Percentiles rank a stretch among this genome's conserved stretches.
Conservation (phyloP, 306 rosid genomes). For the Casuarina cunninghamiana region DNA sequence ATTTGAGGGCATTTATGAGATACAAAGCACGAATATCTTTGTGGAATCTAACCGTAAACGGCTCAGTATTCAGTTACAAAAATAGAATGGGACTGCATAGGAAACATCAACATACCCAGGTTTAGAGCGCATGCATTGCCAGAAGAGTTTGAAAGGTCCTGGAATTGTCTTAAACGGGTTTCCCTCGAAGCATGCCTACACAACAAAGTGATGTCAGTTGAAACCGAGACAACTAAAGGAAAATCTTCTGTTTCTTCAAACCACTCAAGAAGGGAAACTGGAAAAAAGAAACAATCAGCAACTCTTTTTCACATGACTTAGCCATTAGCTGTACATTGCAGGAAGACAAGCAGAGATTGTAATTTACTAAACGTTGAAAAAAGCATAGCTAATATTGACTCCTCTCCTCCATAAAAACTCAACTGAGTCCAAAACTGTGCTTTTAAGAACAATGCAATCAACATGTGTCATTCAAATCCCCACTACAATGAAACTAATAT, state of each 20-base stretch:
- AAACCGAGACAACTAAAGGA: background rate
- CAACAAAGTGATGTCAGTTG: constrained; percentile 6
- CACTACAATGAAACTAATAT: background rate
- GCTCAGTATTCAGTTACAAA: background rate
- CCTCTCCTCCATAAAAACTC: background rate
- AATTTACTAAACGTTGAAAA: background rate
- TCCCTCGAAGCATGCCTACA: constrained; percentile 93
- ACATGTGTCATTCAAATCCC: background rate
- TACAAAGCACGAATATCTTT: constrained; percentile 1
- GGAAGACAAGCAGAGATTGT: background rate
- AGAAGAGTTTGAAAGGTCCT: constrained; percentile 97
- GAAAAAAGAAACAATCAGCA: background rate
- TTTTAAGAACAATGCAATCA: background rate
- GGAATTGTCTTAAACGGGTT: constrained; percentile 96
- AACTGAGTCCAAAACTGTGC: background rate
- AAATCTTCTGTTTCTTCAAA: background rate
- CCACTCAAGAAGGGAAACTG: background rate
- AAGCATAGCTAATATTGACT: background rate
- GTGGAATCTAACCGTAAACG: background rate
- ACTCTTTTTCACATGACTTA: background rate
- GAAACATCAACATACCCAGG: constrained; percentile 56
- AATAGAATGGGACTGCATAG: constrained; percentile 5
- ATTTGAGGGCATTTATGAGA: background rate
- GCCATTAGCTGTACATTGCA: background rate
- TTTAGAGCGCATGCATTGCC: constrained; percentile 95